Conservation (phyloP, 2,329 filamentous ascomycete genomes). For the Ramularia endophylla region DNA sequence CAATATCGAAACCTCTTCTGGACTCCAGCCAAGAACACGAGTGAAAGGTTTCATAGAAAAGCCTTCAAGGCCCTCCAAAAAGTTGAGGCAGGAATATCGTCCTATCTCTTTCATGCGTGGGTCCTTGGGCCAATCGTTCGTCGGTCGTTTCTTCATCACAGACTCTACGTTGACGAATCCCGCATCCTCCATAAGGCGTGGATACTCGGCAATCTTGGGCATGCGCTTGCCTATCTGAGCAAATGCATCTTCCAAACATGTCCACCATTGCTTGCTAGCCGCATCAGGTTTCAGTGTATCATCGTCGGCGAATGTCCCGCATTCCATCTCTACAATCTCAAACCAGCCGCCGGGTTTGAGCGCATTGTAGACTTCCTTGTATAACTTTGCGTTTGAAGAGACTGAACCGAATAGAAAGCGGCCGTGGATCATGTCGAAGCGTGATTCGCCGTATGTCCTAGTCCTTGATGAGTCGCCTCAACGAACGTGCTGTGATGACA, state of each 20-base stretch:
- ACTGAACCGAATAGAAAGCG: slow-evolving; percentile 30
- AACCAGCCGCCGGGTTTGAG: slow-evolving; percentile 40
- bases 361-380: slow-evolving; percentile 26
- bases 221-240: slow-evolving; percentile 15
- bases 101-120: slow-evolving; percentile 24
- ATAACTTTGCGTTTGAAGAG: slow-evolving; percentile 18
- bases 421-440: slow-evolving; percentile 41
- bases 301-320: slow-evolving; percentile 37
- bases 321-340: slow-evolving; percentile 39
- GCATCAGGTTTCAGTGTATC: slow-evolving; percentile 30
- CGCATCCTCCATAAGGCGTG: slow-evolving; percentile 14
- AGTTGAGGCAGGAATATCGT: slow-evolving; percentile 21
- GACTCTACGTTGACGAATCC: slow-evolving; percentile 25
- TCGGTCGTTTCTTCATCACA: slow-evolving; percentile 21
- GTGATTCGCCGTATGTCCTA: slow-evolving; percentile 34
- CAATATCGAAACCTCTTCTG: slow-evolving; percentile 40
- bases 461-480: not conserved
- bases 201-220: slow-evolving; percentile 13
- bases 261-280: slow-evolving; percentile 17
- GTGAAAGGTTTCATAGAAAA: slow-evolving; percentile 40
- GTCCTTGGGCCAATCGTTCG: slow-evolving; percentile 28
- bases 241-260: slow-evolving; percentile 15
- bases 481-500: not conserved
- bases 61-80: slow-evolving; percentile 37
- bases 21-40: slow-evolving; percentile 39